Evolutionary conservation across 257 asterid species (phyloP).

Genomic region (Marsdenia floribunda): DNA sequence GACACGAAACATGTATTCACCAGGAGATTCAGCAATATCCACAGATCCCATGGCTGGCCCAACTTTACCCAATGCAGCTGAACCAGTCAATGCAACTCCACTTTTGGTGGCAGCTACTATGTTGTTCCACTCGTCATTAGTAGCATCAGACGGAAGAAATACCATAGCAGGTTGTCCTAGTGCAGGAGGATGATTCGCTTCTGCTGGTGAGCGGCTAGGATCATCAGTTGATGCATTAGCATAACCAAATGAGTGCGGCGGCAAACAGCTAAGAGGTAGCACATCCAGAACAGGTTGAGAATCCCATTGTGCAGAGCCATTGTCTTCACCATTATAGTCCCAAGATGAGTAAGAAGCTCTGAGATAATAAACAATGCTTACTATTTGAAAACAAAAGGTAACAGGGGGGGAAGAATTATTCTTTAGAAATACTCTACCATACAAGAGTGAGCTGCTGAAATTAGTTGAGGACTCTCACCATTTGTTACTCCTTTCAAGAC

Average conservation of each 20-base stretch:
- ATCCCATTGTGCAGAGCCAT: constrained; percentile 24
- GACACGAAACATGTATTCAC: constrained; percentile 39
- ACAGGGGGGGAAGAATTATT: neutral
- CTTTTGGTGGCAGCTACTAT: constrained; percentile 25
- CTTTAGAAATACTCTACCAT: neutral
- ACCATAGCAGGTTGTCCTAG: constrained; percentile 33
- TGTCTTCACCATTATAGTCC: constrained; percentile 19
- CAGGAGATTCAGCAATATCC: constrained; percentile 37
- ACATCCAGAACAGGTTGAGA: constrained; percentile 29
- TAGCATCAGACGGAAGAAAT: constrained; percentile 28
- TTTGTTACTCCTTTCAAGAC: neutral
- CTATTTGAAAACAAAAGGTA: neutral
- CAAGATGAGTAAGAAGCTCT: constrained; percentile 27
- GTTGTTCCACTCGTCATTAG: constrained; percentile 36
- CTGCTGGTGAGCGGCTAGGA: constrained; percentile 11
- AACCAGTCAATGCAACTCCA: constrained; percentile 38
- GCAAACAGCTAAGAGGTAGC: constrained; percentile 33
- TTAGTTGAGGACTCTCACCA: neutral
- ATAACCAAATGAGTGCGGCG: constrained; percentile 16
- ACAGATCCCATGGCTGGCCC: constrained; percentile 42
- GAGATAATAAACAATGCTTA: constrained; percentile 3
- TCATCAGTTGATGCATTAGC: constrained; percentile 13
- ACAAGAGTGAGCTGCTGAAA: neutral
- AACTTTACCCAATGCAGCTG: constrained; percentile 36
- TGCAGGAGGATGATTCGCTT: constrained; percentile 7